These are phyloP conservation scores for Epichloe baconii DNA, from an alignment of 2,329 filamentous ascomycete genomes.

Conservation along the genomic window DNA sequence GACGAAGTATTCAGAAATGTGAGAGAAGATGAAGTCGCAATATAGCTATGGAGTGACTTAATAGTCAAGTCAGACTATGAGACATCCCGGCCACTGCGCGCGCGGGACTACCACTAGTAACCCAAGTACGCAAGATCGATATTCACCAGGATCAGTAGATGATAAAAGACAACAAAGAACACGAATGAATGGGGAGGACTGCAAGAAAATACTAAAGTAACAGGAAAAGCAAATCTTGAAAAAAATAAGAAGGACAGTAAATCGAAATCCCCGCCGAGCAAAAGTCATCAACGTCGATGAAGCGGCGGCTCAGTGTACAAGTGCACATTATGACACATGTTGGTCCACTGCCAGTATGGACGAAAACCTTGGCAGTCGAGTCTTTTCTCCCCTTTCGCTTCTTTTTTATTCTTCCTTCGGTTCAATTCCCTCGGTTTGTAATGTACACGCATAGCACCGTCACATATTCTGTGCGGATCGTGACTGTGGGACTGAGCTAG, in stretches of 20 bases:
- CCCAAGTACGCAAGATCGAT: background rate
- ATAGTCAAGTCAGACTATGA: background rate
- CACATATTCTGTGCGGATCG: constrained; percentile 16
- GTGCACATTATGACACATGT: constrained; percentile 16
- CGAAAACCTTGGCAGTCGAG: background rate
- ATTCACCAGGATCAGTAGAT: background rate
- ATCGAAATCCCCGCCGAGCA: constrained; percentile 11
- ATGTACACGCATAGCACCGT: constrained; percentile 22
- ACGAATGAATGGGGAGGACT: constrained; percentile 6
- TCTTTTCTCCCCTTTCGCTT: constrained; percentile 6
- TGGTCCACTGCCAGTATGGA: constrained; percentile 4
- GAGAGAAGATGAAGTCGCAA: background rate
- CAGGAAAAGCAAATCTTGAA: constrained; percentile 7
- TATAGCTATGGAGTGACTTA: background rate
- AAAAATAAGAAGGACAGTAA: constrained; percentile 9
- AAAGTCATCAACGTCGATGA: constrained; percentile 17
- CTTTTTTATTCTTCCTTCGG: background rate
- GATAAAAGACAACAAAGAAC: constrained; percentile 2
- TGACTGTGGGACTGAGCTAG: constrained; percentile 11
- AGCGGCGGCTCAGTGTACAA: constrained; percentile 19
- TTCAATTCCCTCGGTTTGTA: constrained; percentile 14
- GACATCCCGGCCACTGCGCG: background rate
- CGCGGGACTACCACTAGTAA: background rate
- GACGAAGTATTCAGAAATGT: constrained; percentile 1
- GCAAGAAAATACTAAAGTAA: constrained; percentile 7